These are phyloP conservation scores for Coniochaeta sp. DNA, from an alignment of 2,329 filamentous ascomycete genomes.

Conservation along the genomic window DNA sequence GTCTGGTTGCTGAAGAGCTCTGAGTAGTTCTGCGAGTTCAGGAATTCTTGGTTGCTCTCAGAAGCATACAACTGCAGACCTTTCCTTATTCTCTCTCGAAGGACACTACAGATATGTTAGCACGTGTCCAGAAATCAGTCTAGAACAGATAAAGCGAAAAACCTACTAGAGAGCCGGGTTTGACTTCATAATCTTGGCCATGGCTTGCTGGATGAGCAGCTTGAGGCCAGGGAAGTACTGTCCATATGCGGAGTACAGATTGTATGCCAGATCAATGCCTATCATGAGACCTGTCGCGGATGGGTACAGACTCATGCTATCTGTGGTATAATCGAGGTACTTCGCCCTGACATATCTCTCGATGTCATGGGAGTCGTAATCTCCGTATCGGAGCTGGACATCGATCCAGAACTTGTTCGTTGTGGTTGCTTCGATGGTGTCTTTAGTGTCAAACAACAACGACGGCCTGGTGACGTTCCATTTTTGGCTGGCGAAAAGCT, in stretches of 20 bases:
- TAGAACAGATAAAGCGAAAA: too few species aligned
- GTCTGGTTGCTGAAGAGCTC: slow-evolving; percentile 99
- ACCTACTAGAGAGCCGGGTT: slow-evolving; percentile 77
- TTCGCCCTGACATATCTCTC: slow-evolving; percentile 96
- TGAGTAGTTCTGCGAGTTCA: slow-evolving; percentile 99
- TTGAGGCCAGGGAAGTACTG: slow-evolving; percentile 99
- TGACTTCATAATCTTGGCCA: slow-evolving; percentile 99
- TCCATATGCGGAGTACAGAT: slow-evolving; percentile 94
- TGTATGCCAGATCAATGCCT: slow-evolving; percentile 95
- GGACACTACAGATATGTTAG: slow-evolving; percentile 37
- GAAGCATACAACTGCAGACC: slow-evolving; percentile 96
- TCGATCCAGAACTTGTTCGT: slow-evolving; percentile 99
- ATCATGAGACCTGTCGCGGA: slow-evolving; percentile 97
- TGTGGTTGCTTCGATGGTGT: slow-evolving; percentile 84
- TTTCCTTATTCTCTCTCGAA: slow-evolving; percentile 96
- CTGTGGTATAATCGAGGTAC: slow-evolving; percentile 97
- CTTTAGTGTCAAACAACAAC: slow-evolving; percentile 91
- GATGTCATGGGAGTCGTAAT: slow-evolving; percentile 98
- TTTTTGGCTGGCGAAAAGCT: slow-evolving; percentile 95
- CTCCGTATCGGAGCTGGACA: slow-evolving; percentile 91
- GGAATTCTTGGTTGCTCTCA: slow-evolving; percentile 97
- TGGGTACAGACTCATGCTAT: slow-evolving; percentile 97
- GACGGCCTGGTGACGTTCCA: slow-evolving; percentile 97
- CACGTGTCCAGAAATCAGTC: too few species aligned
- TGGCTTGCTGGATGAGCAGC: slow-evolving; percentile 90